Evolutionary conservation across 352 stramenopile genomes (phyloP).

Genomic region (Peronosclerospora sorghi): DNA sequence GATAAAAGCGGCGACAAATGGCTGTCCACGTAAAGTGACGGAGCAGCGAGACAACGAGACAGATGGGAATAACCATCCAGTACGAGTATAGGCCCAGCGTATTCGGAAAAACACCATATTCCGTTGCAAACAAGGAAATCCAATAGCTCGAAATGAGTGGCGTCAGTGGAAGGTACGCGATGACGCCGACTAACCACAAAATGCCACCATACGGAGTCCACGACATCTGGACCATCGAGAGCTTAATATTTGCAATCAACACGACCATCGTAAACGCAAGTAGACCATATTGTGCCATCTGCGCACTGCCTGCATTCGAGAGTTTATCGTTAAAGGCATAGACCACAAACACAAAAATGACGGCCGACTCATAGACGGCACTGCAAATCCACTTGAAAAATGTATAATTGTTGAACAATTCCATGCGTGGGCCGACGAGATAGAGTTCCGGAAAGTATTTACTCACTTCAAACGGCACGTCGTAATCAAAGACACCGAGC

Average conservation of each 20-base stretch:
- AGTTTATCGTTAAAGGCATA: conserved; percentile 65
- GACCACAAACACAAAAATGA: conserved; percentile 61
- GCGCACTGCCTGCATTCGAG: conserved; percentile 75
- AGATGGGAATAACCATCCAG: conserved; percentile 63
- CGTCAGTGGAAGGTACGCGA: conserved; percentile 54
- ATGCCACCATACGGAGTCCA: conserved; percentile 41
- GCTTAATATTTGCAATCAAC: conserved; percentile 90
- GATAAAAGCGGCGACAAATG: conserved; percentile 67
- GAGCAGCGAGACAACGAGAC: conserved; percentile 38
- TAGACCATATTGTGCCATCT: conserved; percentile 86
- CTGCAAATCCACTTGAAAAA: conserved; percentile 83
- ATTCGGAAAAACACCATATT: conserved; percentile 71
- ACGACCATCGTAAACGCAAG: conserved; percentile 91
- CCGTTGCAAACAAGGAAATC: conserved; percentile 43
- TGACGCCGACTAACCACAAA: conserved; percentile 49
- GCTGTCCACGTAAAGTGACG: conserved; percentile 64
- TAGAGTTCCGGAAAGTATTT: conserved; percentile 72
- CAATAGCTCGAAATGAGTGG: conserved; percentile 56
- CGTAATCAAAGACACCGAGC: conserved; percentile 68
- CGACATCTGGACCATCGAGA: conserved; percentile 69
- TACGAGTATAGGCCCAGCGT: conserved; percentile 48
- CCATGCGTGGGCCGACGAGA: conserved; percentile 53
- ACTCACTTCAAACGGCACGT: conserved; percentile 55
- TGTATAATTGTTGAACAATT: conserved; percentile 74
- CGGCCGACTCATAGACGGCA: conserved; percentile 51